Conservation (phyloP, 2,329 filamentous ascomycete species). For the Colletotrichum salicis region DNA sequence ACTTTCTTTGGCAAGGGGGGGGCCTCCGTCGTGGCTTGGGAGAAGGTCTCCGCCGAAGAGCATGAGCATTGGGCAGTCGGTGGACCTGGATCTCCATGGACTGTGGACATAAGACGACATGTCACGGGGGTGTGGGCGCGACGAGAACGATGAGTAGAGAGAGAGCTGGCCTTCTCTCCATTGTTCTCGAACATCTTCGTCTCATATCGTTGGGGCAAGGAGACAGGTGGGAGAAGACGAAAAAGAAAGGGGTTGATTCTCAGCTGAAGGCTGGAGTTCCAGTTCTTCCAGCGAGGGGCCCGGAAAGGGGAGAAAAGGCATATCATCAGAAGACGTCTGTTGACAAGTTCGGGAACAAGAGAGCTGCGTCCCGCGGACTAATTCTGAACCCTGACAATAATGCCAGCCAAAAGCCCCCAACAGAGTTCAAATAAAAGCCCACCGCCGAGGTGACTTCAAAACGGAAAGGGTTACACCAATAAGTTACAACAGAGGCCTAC, state of each 20-base stretch:
- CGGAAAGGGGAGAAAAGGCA: background rate
- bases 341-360: background rate
- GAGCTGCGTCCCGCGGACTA: background rate
- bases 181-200: constrained; percentile 26
- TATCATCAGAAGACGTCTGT: background rate
- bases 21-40: constrained; percentile 1
- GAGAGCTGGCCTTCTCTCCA: constrained; percentile 4
- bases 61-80: constrained; percentile 22
- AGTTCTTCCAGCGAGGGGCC: background rate
- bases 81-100: constrained; percentile 17
- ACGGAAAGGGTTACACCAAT: constrained; percentile 10
- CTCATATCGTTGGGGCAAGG: constrained; percentile 1
- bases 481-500: background rate
- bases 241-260: background rate
- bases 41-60: constrained; percentile 13
- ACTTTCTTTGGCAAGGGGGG: background rate
- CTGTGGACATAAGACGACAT: constrained; percentile 30
- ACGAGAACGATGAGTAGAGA: background rate
- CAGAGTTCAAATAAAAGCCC: constrained; percentile 11
- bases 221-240: background rate
- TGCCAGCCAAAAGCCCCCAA: background rate
- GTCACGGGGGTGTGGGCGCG: background rate
- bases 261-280: background rate
- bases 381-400: background rate
- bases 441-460: background rate